These are phyloP conservation scores for Fusarium torulosum DNA, from an alignment of 2,329 filamentous ascomycete species.

Conservation along the genomic window DNA sequence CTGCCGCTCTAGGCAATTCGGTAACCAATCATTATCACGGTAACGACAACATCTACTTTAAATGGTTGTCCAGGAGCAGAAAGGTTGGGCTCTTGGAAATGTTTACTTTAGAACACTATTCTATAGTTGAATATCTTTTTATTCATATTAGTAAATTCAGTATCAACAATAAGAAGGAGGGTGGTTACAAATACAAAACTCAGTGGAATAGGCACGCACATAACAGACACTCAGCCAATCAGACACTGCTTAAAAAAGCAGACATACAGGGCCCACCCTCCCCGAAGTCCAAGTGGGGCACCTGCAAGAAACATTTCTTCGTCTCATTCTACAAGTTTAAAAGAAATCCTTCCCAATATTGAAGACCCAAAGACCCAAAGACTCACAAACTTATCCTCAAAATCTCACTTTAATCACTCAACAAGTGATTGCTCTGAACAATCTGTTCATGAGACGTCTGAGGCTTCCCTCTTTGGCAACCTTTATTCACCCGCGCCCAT, in stretches of 20 bases:
- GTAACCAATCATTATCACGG: conserved; percentile 39
- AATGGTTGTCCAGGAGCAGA: background rate
- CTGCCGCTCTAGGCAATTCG: conserved; percentile 36
- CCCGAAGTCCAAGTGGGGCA: conserved; percentile 35
- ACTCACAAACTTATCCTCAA: background rate
- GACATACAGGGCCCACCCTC: conserved; percentile 19
- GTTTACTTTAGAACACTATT: background rate
- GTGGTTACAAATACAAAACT: no score
- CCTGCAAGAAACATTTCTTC: conserved; percentile 43
- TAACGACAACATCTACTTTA: background rate
- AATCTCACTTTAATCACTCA: background rate
- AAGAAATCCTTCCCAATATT: conserved; percentile 25
- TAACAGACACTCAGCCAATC: conserved; percentile 15
- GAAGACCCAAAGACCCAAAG: conserved; percentile 3
- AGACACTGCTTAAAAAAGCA: conserved; percentile 35
- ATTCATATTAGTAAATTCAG: background rate
- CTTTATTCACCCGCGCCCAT: conserved; percentile 31
- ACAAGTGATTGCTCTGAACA: background rate
- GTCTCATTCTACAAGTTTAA: conserved; percentile 26
- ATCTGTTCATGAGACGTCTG: conserved; percentile 38
- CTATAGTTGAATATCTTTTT: background rate
- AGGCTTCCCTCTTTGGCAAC: conserved; percentile 32
- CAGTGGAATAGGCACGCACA: no score
- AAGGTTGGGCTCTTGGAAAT: background rate
- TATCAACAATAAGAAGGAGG: background rate